Evolutionary conservation across 2,329 filamentous ascomycete species (phyloP).

Genomic region (Lachnellula willkommii): DNA sequence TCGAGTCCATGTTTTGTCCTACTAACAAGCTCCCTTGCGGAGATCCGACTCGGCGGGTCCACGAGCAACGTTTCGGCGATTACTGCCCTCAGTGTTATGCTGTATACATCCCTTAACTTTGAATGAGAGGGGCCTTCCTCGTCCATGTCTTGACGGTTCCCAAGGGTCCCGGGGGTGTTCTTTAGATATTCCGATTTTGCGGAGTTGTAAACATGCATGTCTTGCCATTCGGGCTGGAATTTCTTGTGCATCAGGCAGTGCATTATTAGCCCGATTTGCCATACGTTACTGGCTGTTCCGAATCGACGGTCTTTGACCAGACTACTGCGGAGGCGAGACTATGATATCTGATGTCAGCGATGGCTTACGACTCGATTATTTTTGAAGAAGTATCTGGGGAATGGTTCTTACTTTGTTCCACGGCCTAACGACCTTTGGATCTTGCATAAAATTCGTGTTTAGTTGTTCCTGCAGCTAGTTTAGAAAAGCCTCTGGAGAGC

Average conservation of each 20-base stretch:
- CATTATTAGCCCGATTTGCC: constrained; percentile 12
- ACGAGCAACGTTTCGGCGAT: background rate
- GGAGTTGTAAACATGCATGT: background rate
- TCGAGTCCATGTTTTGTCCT: background rate
- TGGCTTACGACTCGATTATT: background rate
- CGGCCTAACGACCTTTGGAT: no score
- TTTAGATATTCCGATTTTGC: background rate
- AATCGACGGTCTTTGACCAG: background rate
- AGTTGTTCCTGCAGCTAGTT: no score
- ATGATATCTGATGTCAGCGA: background rate
- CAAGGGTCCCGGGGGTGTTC: background rate
- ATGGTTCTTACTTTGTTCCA: no score
- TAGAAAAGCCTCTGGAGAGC: no score
- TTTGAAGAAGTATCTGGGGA: background rate
- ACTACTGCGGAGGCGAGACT: background rate
- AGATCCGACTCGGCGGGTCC: background rate
- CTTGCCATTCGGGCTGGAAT: background rate
- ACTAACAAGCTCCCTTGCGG: background rate
- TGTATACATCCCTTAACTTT: background rate
- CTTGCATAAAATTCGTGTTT: no score
- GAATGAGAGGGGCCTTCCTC: background rate
- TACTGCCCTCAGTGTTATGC: background rate
- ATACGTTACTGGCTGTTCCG: constrained; percentile 5
- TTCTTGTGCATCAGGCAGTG: constrained; percentile 1
- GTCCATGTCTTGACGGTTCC: background rate